phyloP scores from a whole-genome alignment of 176 grass and related monocot species.

The Panicum miliaceum region DNA sequence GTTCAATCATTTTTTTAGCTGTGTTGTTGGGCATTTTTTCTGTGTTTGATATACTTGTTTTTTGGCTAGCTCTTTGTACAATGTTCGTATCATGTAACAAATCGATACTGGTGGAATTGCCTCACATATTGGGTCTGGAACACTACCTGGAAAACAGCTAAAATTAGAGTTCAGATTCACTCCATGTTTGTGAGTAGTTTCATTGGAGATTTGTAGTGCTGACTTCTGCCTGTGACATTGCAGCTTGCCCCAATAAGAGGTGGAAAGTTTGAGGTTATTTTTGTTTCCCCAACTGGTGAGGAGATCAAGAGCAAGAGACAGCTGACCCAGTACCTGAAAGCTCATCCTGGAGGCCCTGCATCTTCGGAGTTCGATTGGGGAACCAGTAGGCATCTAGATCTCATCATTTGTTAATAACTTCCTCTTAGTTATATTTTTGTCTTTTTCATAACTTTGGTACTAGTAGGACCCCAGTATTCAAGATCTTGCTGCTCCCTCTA shows the following conservation, averaged over 20 bases:
- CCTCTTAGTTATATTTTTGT: neutral
- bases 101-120: neutral
- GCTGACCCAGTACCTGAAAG: conserved; percentile 70
- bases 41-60: neutral
- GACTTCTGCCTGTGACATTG: conserved; percentile 23
- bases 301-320: conserved; percentile 88
- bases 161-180: neutral
- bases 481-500: conserved; percentile 26
- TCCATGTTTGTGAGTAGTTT: conserved; percentile 7
- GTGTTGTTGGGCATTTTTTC: neutral
- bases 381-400: conserved; percentile 58
- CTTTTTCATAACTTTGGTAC: neutral
- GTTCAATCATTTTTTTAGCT: neutral
- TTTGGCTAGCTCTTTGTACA: neutral
- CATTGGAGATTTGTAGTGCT: neutral
- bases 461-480: conserved; percentile 21
- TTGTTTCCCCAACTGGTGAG: conserved; percentile 76
- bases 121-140: neutral
- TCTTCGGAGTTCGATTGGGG: conserved; percentile 86
- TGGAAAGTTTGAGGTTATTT: conserved; percentile 74
- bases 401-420: conserved; percentile 7
- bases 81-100: neutral
- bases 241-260: conserved; percentile 54
- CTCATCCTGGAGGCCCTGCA: conserved; percentile 63
- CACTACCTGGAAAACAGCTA: neutral